Evolutionary conservation across 306 rosid genomes (phyloP), one percentile per base, ranked within the genome.

Genomic region (Rosa lucieae): DNA sequence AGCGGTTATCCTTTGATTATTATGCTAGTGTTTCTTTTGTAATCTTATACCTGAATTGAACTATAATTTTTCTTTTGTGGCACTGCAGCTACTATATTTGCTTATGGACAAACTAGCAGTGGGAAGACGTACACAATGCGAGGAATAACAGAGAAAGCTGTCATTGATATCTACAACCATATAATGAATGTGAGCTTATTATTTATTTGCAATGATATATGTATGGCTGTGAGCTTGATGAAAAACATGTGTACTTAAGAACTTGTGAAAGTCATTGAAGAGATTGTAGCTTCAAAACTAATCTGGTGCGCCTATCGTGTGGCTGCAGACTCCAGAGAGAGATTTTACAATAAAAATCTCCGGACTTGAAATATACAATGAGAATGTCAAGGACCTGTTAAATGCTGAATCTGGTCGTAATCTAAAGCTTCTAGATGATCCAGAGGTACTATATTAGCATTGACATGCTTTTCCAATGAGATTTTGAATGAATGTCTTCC

Each of bases 61-160:
- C 47, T 70, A 44, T 77, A 59, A 70, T 47, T 53, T 26, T 61
- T 55, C 72, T 70, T 77, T 66, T 77, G 20, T 58, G 80, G 52
- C 77, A 14, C 70, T 80, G 83, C 92, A 96, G 99, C 99, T 71
- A 96, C 99, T 59, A 86, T 96, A 69, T 96, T 96, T 78, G 98
- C 99, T 10, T 96, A 96, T 82, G 99, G 99, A 83, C 99, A 96
- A 89, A 96, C 99, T 44, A 96, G 99, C 87, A 96, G 99, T 79
- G 99, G 99, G 52, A 96, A 96, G 89, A 96, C 99, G 26, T 96
- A 87, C 75, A 96, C 99, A 48, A 96, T 96, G 99, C 88, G 98
- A 84, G 99, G 99, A 81, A 92, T 96, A 72, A 96, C 99, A 67
- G 99, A 96, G 87, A 96, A 92, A 82, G 99, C 99, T 29, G 99